Evolutionary conservation across 2,329 filamentous ascomycete genomes (phyloP).

Genomic region (Apiospora sp.): DNA sequence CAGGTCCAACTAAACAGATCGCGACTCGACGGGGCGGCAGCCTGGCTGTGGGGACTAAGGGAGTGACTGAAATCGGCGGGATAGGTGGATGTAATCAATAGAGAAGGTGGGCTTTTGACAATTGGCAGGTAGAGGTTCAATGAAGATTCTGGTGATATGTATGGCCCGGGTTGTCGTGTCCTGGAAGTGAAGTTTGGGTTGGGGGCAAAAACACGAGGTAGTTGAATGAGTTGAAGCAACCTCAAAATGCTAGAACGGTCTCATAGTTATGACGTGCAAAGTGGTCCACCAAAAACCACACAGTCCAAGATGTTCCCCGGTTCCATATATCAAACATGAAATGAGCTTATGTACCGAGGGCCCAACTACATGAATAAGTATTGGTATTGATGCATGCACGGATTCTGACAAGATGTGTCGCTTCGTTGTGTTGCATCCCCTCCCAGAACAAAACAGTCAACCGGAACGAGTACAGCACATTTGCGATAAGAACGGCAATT

Average conservation of each 20-base stretch:
- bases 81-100: not conserved
- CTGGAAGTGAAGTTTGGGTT: not conserved
- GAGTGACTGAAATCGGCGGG: not conserved
- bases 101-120: not conserved
- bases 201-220: not conserved
- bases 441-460: constrained; percentile 13
- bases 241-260: constrained; percentile 18
- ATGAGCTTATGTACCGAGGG: not conserved
- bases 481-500: constrained; percentile 17
- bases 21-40: constrained; percentile 1
- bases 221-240: constrained; percentile 12
- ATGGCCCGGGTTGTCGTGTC: not conserved
- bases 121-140: not conserved
- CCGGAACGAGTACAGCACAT: constrained; percentile 5
- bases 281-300: constrained; percentile 19
- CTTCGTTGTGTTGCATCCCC: not conserved
- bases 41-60: constrained; percentile 5
- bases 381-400: not conserved
- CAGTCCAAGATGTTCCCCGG: constrained; percentile 6
- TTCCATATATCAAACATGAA: not conserved
- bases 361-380: not conserved
- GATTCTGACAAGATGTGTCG: not conserved
- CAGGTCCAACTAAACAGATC: constrained; percentile 7
- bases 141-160: constrained; percentile 12
- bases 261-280: constrained; percentile 21